A percentile compares a stretch with the other conserved stretches of the same genome.
Evolutionary conservation across 1,139 yeast species (phyloP).

Genomic region (Pichia sp.): DNA sequence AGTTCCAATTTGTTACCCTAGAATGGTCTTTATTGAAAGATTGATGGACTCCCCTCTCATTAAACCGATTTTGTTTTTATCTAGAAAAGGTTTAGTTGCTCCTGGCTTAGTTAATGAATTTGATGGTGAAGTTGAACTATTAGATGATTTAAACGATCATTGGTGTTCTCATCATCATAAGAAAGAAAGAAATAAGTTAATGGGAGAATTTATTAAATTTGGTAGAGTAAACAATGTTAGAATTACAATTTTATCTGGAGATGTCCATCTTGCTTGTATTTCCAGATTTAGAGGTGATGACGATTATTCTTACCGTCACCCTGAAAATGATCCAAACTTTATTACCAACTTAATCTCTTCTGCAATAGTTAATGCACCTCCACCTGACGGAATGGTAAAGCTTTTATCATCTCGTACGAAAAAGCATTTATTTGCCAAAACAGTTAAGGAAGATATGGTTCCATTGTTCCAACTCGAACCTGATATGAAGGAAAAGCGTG

Average conservation of each 20-base stretch:
- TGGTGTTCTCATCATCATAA: slow-evolving; percentile 85
- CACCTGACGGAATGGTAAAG: slow-evolving; percentile 78
- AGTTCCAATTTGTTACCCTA: slow-evolving; percentile 90
- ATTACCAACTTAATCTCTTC: slow-evolving; percentile 81
- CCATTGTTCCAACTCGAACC: slow-evolving; percentile 61
- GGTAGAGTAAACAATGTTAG: slow-evolving; percentile 61
- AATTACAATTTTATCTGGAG: slow-evolving; percentile 82
- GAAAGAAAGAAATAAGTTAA: slow-evolving; percentile 25
- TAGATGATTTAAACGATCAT: slow-evolving; percentile 91
- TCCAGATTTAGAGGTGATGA: slow-evolving; percentile 66
- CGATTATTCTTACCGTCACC: slow-evolving; percentile 35
- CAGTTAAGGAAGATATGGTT: slow-evolving; percentile 58
- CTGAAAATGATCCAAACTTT: slow-evolving; percentile 66
- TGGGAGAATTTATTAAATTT: slow-evolving; percentile 22
- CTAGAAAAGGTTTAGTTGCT: slow-evolving; percentile 58
- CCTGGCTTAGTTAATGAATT: slow-evolving; percentile 79
- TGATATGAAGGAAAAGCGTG: slow-evolving; percentile 28
- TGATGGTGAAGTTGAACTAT: slow-evolving; percentile 82
- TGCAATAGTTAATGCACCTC: slow-evolving; percentile 89
- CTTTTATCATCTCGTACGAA: slow-evolving; percentile 56
- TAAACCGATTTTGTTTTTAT: slow-evolving; percentile 59
- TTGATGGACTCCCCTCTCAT: slow-evolving; percentile 56
- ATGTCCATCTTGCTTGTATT: slow-evolving; percentile 81
- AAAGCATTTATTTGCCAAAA: slow-evolving; percentile 55
- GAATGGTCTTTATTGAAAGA: slow-evolving; percentile 83